These are phyloP conservation scores for Dispira simplex DNA, from an alignment of 192 early-diverging fungal species.

Conservation along the genomic window DNA sequence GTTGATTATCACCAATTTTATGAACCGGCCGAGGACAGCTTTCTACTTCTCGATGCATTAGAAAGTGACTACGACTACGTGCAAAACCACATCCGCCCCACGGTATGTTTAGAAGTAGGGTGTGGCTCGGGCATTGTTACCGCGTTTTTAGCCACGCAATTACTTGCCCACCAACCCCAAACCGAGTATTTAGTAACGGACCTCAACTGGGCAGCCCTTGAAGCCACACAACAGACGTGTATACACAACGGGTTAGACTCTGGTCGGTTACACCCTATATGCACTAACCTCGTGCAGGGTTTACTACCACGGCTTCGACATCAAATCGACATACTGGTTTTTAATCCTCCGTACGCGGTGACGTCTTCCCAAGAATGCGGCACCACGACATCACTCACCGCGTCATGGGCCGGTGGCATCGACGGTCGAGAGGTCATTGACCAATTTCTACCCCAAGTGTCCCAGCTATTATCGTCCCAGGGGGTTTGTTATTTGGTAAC, in stretches of 20 bases:
- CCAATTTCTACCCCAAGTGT: constrained; percentile 50
- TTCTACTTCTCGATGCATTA: constrained; percentile 82
- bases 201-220: constrained; percentile 59
- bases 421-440: constrained; percentile 81
- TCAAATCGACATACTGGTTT: constrained; percentile 63
- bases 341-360: constrained; percentile 94
- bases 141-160: constrained; percentile 44
- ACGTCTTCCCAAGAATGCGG: constrained; percentile 69
- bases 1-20: constrained; percentile 59
- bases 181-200: constrained; percentile 48
- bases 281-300: constrained; percentile 38
- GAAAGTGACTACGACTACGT: constrained; percentile 51
- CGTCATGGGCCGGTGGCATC: constrained; percentile 89
- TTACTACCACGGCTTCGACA: constrained; percentile 35
- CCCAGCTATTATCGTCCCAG: constrained; percentile 47
- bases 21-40: constrained; percentile 92
- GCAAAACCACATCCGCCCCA: constrained; percentile 31
- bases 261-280: constrained; percentile 39
- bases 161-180: constrained; percentile 19
- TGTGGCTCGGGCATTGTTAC: constrained; percentile 72
- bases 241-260: constrained; percentile 23
- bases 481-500: constrained; percentile 79
- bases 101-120: constrained; percentile 78
- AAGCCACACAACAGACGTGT: constrained; percentile 50
- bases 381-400: constrained; percentile 43